phyloP scores from a whole-genome alignment of 202 grass and related monocot genomes.

The Carex arenaria region DNA sequence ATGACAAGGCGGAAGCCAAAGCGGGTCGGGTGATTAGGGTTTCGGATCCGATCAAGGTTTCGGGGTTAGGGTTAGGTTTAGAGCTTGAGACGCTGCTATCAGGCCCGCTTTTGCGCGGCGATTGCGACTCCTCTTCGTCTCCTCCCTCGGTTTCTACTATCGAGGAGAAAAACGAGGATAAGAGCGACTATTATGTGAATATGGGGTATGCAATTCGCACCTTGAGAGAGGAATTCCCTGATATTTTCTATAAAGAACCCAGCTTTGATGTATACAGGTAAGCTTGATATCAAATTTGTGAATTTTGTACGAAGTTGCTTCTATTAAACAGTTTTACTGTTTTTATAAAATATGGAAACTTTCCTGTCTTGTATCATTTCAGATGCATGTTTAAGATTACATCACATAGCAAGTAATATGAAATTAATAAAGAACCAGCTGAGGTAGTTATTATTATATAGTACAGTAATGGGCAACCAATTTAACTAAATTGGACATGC shows the following conservation, averaged over 20 bases:
- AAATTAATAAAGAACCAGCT: not conserved
- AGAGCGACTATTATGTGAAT: constrained; percentile 81
- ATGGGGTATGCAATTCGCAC: constrained; percentile 93
- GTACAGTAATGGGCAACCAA: not conserved
- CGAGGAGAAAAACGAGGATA: constrained; percentile 53
- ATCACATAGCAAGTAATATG: not conserved
- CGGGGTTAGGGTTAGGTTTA: constrained; percentile 38
- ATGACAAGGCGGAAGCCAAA: constrained; percentile 32
- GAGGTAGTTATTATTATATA: not conserved
- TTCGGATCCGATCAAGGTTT: constrained; percentile 56
- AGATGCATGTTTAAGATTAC: not conserved
- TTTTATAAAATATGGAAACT: not conserved
- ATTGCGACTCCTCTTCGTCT: constrained; percentile 25
- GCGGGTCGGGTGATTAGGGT: constrained; percentile 52
- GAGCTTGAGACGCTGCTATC: constrained; percentile 35
- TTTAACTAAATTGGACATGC: not conserved
- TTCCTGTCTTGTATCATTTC: not conserved
- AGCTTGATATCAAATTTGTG: not conserved
- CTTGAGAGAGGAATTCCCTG: constrained; percentile 80
- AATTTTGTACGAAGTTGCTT: not conserved
- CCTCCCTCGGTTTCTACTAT: not conserved
- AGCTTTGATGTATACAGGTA: constrained; percentile 90
- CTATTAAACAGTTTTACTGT: not conserved
- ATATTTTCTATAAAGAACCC: constrained; percentile 65
- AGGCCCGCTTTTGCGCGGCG: constrained; percentile 25